Percentiles rank a stretch among this genome's conserved stretches.
phyloP scores from a whole-genome alignment of 768 basidiomycete species.

The Mrakia frigida region DNA sequence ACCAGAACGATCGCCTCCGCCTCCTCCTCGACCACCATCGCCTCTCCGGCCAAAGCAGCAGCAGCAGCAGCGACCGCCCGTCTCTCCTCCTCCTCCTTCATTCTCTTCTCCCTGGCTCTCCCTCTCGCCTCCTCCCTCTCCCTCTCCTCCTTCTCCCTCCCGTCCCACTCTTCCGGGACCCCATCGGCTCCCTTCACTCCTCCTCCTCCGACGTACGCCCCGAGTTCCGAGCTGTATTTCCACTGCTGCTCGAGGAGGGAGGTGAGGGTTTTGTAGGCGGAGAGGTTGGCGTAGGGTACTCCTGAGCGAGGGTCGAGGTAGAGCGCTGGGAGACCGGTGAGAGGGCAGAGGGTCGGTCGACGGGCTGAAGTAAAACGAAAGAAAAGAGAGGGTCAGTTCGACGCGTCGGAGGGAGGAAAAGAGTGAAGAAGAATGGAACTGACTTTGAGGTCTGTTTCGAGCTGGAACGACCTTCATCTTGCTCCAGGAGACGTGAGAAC shows the following conservation, averaged over 20 bases:
- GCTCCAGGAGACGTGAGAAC: constrained; percentile 66
- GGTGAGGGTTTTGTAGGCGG: constrained; percentile 51
- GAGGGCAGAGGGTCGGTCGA: constrained; percentile 60
- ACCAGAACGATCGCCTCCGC: not conserved
- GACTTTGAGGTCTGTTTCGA: constrained; percentile 35
- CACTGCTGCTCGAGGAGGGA: not conserved
- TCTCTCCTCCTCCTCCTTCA: not conserved
- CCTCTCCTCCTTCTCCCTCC: not conserved
- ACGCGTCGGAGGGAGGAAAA: constrained; percentile 16
- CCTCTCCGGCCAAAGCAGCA: not conserved
- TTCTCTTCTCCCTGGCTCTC: not conserved
- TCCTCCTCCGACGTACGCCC: not conserved
- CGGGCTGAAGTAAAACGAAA: constrained; percentile 51
- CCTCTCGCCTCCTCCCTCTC: not conserved
- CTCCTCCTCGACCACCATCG: not conserved
- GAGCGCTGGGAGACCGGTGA: constrained; percentile 70
- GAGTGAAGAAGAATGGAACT: not conserved
- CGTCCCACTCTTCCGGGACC: not conserved
- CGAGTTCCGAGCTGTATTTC: not conserved
- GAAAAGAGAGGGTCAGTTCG: not conserved
- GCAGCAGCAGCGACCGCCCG: not conserved
- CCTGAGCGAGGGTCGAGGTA: constrained; percentile 77
- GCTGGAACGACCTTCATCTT: constrained; percentile 1
- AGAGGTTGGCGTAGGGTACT: constrained; percentile 68
- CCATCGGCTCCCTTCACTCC: not conserved